Conservation (phyloP, 2,329 filamentous ascomycete genomes). For the Apiospora sp. region DNA sequence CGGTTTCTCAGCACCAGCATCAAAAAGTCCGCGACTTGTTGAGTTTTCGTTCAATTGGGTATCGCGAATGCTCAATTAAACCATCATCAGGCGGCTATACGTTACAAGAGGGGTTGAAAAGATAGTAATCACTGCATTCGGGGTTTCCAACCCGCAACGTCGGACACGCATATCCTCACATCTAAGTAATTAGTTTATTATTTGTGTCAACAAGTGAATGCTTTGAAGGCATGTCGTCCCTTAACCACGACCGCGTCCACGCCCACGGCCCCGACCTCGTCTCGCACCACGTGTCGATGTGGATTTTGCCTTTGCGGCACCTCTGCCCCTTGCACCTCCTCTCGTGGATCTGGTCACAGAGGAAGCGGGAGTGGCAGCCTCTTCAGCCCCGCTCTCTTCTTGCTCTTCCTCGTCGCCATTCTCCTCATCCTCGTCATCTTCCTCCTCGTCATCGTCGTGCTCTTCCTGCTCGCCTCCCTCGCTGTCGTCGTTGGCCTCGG, state of each 20-base stretch:
- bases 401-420: conserved; percentile 33
- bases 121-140: neutral
- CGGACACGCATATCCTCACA: neutral
- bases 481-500: conserved; percentile 35
- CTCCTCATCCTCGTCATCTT: conserved; percentile 31
- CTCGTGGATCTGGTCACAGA: conserved; percentile 27
- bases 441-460: conserved; percentile 31
- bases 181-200: neutral
- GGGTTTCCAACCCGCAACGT: neutral
- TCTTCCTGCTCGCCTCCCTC: conserved; percentile 29
- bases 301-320: neutral
- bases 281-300: neutral
- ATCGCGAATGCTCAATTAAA: neutral
- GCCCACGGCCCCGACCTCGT: conserved; percentile 35
- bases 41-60: neutral
- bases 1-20: neutral
- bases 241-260: conserved; percentile 34
- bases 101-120: neutral
- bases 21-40: neutral
- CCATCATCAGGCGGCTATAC: neutral
- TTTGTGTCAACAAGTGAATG: neutral
- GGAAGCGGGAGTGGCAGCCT: conserved; percentile 22
- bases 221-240: conserved; percentile 30
- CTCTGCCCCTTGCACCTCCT: conserved; percentile 23
- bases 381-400: conserved; percentile 30